Conservation (phyloP, 257 asterid genomes). For the Solanum appendiculatum region DNA sequence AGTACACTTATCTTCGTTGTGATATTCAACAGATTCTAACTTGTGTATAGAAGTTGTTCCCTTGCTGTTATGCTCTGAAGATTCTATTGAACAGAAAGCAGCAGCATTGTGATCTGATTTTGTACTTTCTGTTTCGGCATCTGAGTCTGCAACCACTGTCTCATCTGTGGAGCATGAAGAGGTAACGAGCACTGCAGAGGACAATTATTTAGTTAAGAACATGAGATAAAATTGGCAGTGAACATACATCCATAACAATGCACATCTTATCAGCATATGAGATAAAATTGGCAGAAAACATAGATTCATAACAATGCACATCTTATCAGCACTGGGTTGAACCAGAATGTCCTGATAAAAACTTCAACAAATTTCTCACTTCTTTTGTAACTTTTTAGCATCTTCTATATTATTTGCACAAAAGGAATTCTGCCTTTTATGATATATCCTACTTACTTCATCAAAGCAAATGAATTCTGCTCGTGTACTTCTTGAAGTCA, state of each 20-base stretch:
- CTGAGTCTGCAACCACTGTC: conserved; percentile 96
- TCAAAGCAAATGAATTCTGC: not conserved
- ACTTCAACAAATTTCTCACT: not conserved
- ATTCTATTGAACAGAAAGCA: conserved; percentile 21
- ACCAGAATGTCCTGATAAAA: not conserved
- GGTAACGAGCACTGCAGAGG: conserved; percentile 60
- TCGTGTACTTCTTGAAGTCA: not conserved
- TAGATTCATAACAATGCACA: not conserved
- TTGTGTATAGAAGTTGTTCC: conserved; percentile 12
- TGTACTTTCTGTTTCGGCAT: conserved; percentile 69
- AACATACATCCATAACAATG: not conserved
- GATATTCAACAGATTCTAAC: conserved; percentile 27
- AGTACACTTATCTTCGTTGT: conserved; percentile 19
- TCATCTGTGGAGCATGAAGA: conserved; percentile 97
- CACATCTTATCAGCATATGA: not conserved
- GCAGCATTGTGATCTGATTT: conserved; percentile 33
- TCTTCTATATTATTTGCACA: not conserved
- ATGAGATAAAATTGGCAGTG: not conserved
- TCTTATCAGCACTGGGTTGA: not conserved
- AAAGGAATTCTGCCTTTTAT: not conserved
- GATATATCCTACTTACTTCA: not conserved
- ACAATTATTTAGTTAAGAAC: not conserved
- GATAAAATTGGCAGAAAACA: not conserved
- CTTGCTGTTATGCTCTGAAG: conserved; percentile 38
- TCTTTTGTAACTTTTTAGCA: not conserved